Conservation (phyloP, 192 early-diverging fungal species). For the Allomyces macrogynus region DNA sequence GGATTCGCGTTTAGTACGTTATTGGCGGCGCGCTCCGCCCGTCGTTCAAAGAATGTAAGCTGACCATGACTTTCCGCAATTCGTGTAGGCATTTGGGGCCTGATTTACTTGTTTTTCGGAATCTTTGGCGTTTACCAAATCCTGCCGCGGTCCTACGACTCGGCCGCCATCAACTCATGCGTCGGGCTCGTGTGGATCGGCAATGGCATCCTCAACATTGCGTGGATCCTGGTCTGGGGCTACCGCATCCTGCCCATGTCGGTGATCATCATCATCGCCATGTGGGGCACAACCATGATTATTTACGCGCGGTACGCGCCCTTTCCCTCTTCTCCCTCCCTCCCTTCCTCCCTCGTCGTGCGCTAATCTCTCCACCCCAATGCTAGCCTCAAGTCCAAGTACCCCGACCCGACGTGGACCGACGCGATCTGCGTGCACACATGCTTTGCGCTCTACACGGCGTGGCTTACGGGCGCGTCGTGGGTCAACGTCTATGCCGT, state of each 20-base stretch:
- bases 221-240: background rate
- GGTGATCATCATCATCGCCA: background rate
- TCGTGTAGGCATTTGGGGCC: background rate
- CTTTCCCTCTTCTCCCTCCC: background rate
- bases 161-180: background rate
- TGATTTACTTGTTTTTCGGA: background rate
- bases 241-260: background rate
- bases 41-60: too few relatives aligned
- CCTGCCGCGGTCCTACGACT: background rate
- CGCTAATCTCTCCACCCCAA: too few relatives aligned
- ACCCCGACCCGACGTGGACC: background rate
- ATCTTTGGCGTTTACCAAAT: background rate
- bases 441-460: background rate
- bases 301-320: background rate
- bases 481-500: background rate
- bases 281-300: background rate
- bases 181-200: background rate
- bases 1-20: background rate
- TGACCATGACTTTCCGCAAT: too few relatives aligned
- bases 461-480: background rate
- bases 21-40: too few relatives aligned
- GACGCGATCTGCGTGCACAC: background rate
- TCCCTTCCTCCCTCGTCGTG: too few relatives aligned
- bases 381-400: background rate
- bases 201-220: background rate